phyloP scores from a whole-genome alignment of 257 asterid species.

The Plantago major region DNA sequence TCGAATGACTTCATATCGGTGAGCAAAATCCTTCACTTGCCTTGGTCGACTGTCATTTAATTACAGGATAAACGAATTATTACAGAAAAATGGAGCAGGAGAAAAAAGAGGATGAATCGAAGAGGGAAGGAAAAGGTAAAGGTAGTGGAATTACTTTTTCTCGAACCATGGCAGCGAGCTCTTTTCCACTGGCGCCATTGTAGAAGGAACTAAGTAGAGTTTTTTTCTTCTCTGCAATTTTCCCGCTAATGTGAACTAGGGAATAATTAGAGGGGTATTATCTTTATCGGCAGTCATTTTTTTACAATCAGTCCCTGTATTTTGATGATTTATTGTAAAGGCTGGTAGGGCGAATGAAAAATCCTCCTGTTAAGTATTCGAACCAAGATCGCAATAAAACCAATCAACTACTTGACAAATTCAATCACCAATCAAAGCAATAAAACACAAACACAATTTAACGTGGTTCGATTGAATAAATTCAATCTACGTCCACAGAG shows the following conservation, averaged over 20 bases:
- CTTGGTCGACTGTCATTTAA: constrained; percentile 84
- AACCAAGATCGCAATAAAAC: too few relatives aligned
- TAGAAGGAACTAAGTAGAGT: constrained; percentile 17
- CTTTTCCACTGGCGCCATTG: constrained; percentile 88
- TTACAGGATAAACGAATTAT: not conserved
- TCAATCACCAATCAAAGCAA: too few relatives aligned
- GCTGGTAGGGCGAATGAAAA: too few relatives aligned
- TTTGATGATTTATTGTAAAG: too few relatives aligned
- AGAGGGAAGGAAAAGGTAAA: not conserved
- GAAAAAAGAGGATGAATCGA: not conserved
- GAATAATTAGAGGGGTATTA: not conserved
- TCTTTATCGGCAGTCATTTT: too few relatives aligned
- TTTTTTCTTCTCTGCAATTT: constrained; percentile 21
- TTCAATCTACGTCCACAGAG: too few relatives aligned
- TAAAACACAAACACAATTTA: too few relatives aligned
- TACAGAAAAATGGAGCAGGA: not conserved
- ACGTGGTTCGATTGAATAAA: too few relatives aligned
- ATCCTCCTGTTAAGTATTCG: too few relatives aligned
- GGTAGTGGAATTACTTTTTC: constrained; percentile 56
- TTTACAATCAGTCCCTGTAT: too few relatives aligned
- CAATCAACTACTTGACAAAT: too few relatives aligned
- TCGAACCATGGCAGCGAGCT: constrained; percentile 98
- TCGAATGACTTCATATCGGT: constrained; percentile 95
- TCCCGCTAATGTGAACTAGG: constrained; percentile 28
- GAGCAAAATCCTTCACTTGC: constrained; percentile 96